Evolutionary conservation across 2,329 filamentous ascomycete species (phyloP).

Genomic region (Fusarium torulosum): DNA sequence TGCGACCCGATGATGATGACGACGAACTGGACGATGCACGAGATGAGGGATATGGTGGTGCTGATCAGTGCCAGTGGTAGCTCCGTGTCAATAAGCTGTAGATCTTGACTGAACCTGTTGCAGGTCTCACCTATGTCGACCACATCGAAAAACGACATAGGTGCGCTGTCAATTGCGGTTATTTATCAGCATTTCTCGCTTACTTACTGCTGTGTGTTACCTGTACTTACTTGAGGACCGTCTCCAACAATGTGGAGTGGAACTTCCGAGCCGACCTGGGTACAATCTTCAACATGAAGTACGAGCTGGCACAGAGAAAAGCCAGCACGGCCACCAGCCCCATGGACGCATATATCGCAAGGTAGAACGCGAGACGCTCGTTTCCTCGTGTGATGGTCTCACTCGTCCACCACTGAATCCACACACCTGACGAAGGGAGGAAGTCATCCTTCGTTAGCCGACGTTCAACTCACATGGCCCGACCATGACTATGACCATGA

Average conservation of each 20-base stretch:
- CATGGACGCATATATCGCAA: conserved; percentile 15
- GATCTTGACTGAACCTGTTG: conserved; percentile 57
- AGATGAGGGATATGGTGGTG: conserved; percentile 29
- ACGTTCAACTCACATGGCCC: conserved; percentile 10
- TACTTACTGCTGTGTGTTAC: conserved; percentile 3
- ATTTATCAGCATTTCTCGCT: conserved; percentile 9
- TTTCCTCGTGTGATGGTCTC: conserved; percentile 13
- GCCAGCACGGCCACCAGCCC: conserved; percentile 9
- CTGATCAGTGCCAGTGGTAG: conserved; percentile 47
- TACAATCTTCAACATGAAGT: conserved; percentile 12
- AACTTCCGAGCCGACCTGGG: conserved; percentile 12
- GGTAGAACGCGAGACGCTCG: conserved; percentile 11
- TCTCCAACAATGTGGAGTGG: conserved; percentile 11
- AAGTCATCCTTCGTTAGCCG: conserved; percentile 10
- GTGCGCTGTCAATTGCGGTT: conserved; percentile 36
- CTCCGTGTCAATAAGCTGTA: conserved; percentile 54
- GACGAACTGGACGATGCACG: conserved; percentile 36
- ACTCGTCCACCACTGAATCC: conserved; percentile 15
- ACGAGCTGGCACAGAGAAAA: conserved; percentile 14
- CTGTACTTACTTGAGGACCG: conserved; percentile 15
- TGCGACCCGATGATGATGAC: conserved; percentile 29
- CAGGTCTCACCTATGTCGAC: conserved; percentile 54
- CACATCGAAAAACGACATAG: conserved; percentile 51
- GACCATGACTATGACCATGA: conserved; percentile 8
- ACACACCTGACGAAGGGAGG: conserved; percentile 10